Evolutionary conservation across 495 filamentous ascomycete species (phyloP), one percentile per base, ranked within the genome.

Genomic region (Penicillium longicatenatum): DNA sequence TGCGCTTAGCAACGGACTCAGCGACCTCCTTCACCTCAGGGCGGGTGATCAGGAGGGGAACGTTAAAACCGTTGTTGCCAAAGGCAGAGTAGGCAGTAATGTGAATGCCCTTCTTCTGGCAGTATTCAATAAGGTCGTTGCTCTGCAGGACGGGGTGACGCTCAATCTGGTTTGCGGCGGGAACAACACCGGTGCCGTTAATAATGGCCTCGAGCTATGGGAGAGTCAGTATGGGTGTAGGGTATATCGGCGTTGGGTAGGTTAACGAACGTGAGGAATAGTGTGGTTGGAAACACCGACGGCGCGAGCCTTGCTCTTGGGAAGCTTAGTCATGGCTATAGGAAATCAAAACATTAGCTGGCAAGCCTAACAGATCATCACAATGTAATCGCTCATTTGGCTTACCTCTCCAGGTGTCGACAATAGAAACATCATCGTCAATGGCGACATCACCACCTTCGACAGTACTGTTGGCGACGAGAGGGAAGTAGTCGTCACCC

Each of bases 201-300:
- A 82, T 79, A 66, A 82, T 61, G 35, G 75, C 74, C 66, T 82
- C 78, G 62, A 82, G 72, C 76, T 79, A 50, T 17, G 9, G 6
- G 12, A n/a, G 19, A 12, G 19, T 59, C 52, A 61, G 62, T 49
- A 35, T 22, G 6, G 39, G 24, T 9, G 51, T 16, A n/a, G 4
- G 17, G 11, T 26, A 1, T 1, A 3, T 12, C 17, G 17, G 8
- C 19, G 17, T 6, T 48, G 12, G 20, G 42, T 5, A 20, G 26
- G 4, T 16, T 2, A 1, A 72, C 75, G 24, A 65, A 78, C 75
- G 62, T 80, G 73, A 45, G 72, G 62, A 33, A 77, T 71, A 35
- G 57, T 74, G 67, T 75, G 75, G 75, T 80, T 82, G 57, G 79
- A 82, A 29, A 82, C 79, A 75, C 78, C 79, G 46, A 82, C 65